phyloP scores from a whole-genome alignment of 257 asterid genomes.

The Salvia rosmarinus region DNA sequence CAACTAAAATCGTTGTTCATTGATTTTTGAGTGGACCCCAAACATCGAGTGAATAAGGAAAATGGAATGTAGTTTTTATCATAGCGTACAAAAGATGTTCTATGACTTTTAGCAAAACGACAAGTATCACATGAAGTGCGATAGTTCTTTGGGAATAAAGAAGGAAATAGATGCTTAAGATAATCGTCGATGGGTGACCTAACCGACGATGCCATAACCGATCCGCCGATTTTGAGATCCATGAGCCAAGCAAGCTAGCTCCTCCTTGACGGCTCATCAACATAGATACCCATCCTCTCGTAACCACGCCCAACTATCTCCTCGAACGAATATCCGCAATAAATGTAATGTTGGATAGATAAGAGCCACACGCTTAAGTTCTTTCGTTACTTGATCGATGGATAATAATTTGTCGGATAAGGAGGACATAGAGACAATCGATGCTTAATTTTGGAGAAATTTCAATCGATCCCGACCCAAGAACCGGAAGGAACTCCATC shows the following conservation, averaged over 20 bases:
- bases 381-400: background rate
- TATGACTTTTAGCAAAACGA: slow-evolving; percentile 7
- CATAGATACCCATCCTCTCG: slow-evolving; percentile 27
- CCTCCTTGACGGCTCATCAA: slow-evolving; percentile 8
- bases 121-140: slow-evolving; percentile 3
- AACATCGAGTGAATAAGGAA: slow-evolving; percentile 15
- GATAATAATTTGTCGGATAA: slow-evolving; percentile 9
- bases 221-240: background rate
- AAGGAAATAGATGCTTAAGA: slow-evolving; percentile 13
- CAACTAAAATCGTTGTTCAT: slow-evolving; percentile 11
- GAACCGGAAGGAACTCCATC: background rate
- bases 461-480: background rate
- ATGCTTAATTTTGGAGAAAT: background rate
- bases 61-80: background rate
- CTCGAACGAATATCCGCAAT: slow-evolving; percentile 12
- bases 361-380: slow-evolving; percentile 6
- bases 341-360: background rate
- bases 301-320: slow-evolving; percentile 35
- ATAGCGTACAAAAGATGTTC: background rate
- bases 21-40: slow-evolving; percentile 12
- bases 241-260: slow-evolving; percentile 1
- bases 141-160: background rate
- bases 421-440: slow-evolving; percentile 3
- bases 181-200: slow-evolving; percentile 15
- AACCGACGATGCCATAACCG: background rate